These are phyloP conservation scores for Podospora australis DNA, from an alignment of 495 filamentous ascomycete species.

Conservation along the genomic window DNA sequence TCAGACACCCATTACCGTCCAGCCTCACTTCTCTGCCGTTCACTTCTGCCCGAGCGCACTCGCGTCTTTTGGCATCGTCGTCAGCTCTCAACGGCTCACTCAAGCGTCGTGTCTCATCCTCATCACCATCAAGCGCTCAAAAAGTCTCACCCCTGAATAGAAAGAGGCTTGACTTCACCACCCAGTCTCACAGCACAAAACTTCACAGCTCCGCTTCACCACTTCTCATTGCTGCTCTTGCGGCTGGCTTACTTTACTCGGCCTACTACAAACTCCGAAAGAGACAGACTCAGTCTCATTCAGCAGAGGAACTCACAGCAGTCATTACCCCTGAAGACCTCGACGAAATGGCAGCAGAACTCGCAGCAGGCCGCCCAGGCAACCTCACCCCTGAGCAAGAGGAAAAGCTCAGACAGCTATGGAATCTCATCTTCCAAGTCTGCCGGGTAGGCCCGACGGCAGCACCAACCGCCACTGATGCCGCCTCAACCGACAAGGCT, in stretches of 20 bases:
- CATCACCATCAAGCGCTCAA: background rate
- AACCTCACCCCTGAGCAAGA: slow-evolving; percentile 86
- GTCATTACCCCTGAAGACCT: background rate
- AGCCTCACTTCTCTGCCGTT: too few relatives aligned
- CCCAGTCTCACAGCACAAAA: background rate
- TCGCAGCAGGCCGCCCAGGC: slow-evolving; percentile 70
- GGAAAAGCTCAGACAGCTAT: slow-evolving; percentile 80
- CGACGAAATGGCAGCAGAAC: slow-evolving; percentile 35
- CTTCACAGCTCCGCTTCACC: background rate
- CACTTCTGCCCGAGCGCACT: background rate
- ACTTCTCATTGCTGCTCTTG: slow-evolving; percentile 4
- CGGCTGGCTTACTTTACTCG: slow-evolving; percentile 4
- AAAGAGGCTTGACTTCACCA: too few relatives aligned
- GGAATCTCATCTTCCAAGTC: slow-evolving; percentile 68
- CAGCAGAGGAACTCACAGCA: background rate
- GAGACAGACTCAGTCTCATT: background rate
- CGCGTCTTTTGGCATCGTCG: background rate
- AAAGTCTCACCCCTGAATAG: background rate
- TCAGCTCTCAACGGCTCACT: background rate
- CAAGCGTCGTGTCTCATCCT: background rate
- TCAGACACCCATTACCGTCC: too few relatives aligned
- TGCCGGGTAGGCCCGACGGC: slow-evolving; percentile 56
- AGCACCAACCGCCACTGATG: slow-evolving; percentile 17
- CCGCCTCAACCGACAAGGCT: slow-evolving; percentile 9
- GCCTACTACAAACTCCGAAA: slow-evolving; percentile 6